Evolutionary conservation across 805 yeast genomes (phyloP), one percentile per base, ranked within the genome.

Genomic region (Deakozyma indianensis): DNA sequence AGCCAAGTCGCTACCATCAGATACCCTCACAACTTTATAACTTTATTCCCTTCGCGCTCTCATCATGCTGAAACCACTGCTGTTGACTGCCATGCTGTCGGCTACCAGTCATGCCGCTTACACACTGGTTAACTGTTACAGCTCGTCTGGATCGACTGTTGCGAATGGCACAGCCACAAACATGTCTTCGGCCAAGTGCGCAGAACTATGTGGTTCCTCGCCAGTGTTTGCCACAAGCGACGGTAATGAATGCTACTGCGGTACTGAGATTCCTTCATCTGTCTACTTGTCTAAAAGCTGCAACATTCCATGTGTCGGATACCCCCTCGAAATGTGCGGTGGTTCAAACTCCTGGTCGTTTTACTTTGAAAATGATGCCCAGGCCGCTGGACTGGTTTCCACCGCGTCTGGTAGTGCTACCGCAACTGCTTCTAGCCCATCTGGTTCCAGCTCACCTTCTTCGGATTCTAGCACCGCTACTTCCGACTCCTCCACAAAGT

Each of bases 231-330:
- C 81, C 2, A 43, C 75, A 27, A 58, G 69, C 11, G 60, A 68
- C 43, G 84, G 86, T 5, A 54, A 66, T 22, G 59, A 61, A 18
- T 83, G 94, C 60, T 81, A 72, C 55, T 83, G 94, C 60, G 90
- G 90, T 23, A 63, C 70, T 53, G 49, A 64, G 1, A 47, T 60
- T 1, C 65, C 73, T 7, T 56, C 67, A 2, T 68, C 76, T 2
- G 51, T 57, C 9, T 48, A 53, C 2, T 24, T 62, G 15, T 56
- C 61, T 2, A 47, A 55, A 40, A 49, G 60, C 22, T 80, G 87
- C 61, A 50, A 57, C 43, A 48, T 54, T 1, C 32, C 53, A 3
- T 85, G 95, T 61, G 59, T 56, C 20, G 94, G 86, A n/a, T 85
- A 71, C 61, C 73, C 75, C 7, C 41, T 52, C 2, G 81, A 80